Base-by-base conservation (phyloP, 2,329 filamentous ascomycete genomes). In the Pseudocercospora crystallina region DNA sequence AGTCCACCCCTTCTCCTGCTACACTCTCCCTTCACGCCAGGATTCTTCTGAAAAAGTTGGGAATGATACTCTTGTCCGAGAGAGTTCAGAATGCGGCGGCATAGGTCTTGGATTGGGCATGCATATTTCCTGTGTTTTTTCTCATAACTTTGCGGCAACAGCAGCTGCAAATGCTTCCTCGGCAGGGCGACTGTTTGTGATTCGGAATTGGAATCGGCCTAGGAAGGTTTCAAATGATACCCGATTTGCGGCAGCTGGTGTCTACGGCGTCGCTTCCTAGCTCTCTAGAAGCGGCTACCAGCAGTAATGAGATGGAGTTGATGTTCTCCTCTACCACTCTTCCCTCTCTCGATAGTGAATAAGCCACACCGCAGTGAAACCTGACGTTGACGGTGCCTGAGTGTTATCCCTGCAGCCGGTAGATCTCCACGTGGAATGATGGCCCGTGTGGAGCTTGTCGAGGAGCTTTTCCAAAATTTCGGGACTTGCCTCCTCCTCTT, bases 171-270 rank as follows among this genome's bases (percentile, higher is more conserved):
- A 43, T 49, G 32, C 49, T 48, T 45, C 53, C 50, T 47, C 41
- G 45, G 44, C 49, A 47, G 41, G 51, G 45, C 36, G 44, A 42
- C 43, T 53, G 49, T 52, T 53, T 50, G 44, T 47, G 53, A 51
- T 46, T 50, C 48, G 53, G 42, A 38, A 42, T 39, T 44, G 52
- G 48, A 51, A 55, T 51, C 52, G 43, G 43, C 44, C 44, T 12
- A 38, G 32, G 42, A 45, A 50, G 48, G 43, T 41, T 45, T 47
- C 52, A 48, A 50, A 54, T 55, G 54, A 54, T 57, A 57, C 51
- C 54, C 52, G 53, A 34, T 44, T 49, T 51, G 43, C 45, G 33
- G 49, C 47, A 47, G 36, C 47, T 41, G 48, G 47, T 54, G 47
- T 47, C 51, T 51, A 43, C 20, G 51, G 51, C 51, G 46, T 47